Evolutionary conservation across 2,329 filamentous ascomycete genomes (phyloP), one percentile per base, ranked within the genome.

Genomic region (Trichoderma afroharzianum): DNA sequence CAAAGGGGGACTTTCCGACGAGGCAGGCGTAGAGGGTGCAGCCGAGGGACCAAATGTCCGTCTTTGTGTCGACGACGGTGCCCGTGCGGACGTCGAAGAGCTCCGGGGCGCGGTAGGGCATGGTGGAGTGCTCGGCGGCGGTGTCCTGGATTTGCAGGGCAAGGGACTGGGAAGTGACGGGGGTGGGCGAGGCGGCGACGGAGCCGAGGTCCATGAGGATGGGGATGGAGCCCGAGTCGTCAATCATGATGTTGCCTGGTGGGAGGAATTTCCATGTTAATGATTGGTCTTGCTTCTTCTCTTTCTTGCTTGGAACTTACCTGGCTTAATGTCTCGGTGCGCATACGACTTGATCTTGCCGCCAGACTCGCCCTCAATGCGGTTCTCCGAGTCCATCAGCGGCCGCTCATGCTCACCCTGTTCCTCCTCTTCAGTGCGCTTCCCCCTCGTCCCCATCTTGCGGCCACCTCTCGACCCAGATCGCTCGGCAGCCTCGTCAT

Each of bases 191-290:
- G 21, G 92, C 92, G 53, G 94, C 92, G 71, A 99, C 86, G 71
- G 94, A 98, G 74, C 96, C 96, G 28, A 99, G 90, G 80, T 99
- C 96, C 96, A 99, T 99, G 43, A 99, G 88, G 77, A 99, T 96
- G 3, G 96, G 95, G 33, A 91, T 91, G 72, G 90, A 88, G 76
- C 96, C 96, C 77, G 94, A 90, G 80, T 98, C 95, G 75, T 93
- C 92, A 76, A 99, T 97, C 96, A 99, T 99, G 79, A 99, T 97
- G 83, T 99, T 99, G 72, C 94, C 88, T 90, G n/a, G n/a, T n/a
- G n/a, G 18, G 7, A 9, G 39, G 9, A 39, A 39, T 8, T 8
- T 43, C 4, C 15, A n/a, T 43, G 39, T n/a, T 2, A n/a, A 43
- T 43, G 6, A n/a, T 43, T 43, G 18, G n/a, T n/a, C n/a, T 43